These are phyloP conservation scores for Gnomoniopsis smithogilvyi DNA, from an alignment of 2,329 filamentous ascomycete genomes.

Conservation along the genomic window DNA sequence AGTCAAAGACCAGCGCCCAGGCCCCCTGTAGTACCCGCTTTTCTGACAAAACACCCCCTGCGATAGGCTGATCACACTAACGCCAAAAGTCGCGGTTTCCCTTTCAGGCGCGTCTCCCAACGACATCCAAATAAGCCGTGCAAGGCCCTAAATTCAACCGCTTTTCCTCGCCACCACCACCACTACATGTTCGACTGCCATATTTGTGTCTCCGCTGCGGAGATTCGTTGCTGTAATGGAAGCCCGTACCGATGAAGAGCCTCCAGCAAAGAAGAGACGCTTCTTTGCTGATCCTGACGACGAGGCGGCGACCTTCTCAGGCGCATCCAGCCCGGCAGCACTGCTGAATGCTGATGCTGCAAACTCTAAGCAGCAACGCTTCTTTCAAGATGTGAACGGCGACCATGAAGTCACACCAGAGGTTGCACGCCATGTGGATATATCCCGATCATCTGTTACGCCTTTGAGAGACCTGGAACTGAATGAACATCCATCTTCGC, in stretches of 20 bases:
- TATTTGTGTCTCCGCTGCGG: neutral
- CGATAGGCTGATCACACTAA: conserved; percentile 31
- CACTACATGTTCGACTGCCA: neutral
- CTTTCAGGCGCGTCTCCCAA: conserved; percentile 35
- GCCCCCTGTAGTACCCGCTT: neutral
- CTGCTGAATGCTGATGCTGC: neutral
- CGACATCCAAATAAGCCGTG: neutral
- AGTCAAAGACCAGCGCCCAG: neutral
- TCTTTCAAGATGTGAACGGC: conserved; percentile 23
- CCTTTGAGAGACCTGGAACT: conserved; percentile 24
- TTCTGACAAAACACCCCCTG: conserved; percentile 30
- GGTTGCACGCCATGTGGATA: neutral
- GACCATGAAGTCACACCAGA: neutral
- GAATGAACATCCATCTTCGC: conserved; percentile 16
- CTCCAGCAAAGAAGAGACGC: conserved; percentile 18
- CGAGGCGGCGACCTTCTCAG: conserved; percentile 5
- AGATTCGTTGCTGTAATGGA: conserved; percentile 17
- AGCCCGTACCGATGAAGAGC: conserved; percentile 18
- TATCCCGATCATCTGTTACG: neutral
- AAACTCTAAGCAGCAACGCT: conserved; percentile 14
- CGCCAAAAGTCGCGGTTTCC: conserved; percentile 31
- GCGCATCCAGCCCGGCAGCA: neutral
- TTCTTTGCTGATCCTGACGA: conserved; percentile 22
- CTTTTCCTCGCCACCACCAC: neutral
- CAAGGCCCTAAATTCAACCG: neutral